Evolutionary conservation across 441 rosid species (phyloP).

Genomic region (Brassica hybrid): DNA sequence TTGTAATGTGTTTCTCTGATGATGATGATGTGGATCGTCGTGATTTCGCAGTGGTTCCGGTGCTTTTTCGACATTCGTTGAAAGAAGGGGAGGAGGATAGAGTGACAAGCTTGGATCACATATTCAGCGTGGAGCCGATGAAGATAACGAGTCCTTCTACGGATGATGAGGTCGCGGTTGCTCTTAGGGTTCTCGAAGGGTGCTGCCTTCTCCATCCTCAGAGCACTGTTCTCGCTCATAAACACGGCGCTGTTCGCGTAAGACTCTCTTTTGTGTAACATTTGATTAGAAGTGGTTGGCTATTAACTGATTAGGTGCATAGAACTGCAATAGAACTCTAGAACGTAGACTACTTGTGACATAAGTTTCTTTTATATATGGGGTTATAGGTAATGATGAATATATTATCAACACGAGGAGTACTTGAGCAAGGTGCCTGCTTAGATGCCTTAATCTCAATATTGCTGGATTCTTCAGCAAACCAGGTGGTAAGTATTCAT

Average conservation of each 20-base stretch:
- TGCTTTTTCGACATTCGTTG: conserved; percentile 72
- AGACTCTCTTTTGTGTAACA: conserved; percentile 2
- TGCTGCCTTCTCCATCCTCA: conserved; percentile 87
- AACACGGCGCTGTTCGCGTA: conserved; percentile 79
- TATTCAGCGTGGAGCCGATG: conserved; percentile 81
- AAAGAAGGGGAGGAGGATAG: conserved; percentile 68
- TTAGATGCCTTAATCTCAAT: conserved; percentile 87
- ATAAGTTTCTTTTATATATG: too few species aligned
- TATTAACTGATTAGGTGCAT: too few species aligned
- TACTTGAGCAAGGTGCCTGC: conserved; percentile 85
- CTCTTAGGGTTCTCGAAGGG: conserved; percentile 90
- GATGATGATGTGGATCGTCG: background rate
- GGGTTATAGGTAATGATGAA: conserved; percentile 96
- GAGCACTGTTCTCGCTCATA: conserved; percentile 81
- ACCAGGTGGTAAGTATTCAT: conserved; percentile 72
- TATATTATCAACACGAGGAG: conserved; percentile 77
- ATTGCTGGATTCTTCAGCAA: conserved; percentile 87
- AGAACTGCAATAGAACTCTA: too few species aligned
- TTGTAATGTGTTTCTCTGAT: too few species aligned
- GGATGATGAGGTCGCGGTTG: conserved; percentile 77
- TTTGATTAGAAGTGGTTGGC: conserved; percentile 2
- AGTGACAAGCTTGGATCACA: conserved; percentile 73
- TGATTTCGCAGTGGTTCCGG: conserved; percentile 71
- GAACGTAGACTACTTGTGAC: too few species aligned
- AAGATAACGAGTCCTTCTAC: conserved; percentile 84